Base-by-base conservation (phyloP, 257 asterid genomes). In the Solanum chilense region DNA sequence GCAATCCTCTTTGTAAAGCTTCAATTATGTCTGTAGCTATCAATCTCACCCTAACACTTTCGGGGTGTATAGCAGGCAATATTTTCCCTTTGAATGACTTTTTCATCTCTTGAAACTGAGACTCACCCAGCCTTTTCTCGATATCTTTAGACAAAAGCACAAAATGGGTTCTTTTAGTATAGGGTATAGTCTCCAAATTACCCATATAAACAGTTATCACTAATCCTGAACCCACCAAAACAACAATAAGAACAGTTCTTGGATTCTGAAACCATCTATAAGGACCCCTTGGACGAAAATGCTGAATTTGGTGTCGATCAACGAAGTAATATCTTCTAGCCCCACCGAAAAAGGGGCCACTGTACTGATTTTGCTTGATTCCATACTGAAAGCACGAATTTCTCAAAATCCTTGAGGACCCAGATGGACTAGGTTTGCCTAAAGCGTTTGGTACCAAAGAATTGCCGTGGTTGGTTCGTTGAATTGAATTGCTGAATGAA, bases 21-120 rank as follows among this genome's bases (percentile, higher is more conserved):
- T 89, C 94, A 35, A 97, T 95, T 88, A 96, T 90, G 3, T 95
- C 96, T 80, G 90, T 89, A 18, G 99, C 91, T 69, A 97, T 93
- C 68, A 90, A 70, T 64, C 94, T 95, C 69, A 97, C 92, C 91
- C 99, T 90, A 64, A 96, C 94, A 86, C 97, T 95, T 58, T 94
- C 97, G 1, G 99, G 99, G 87, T 97, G 99, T 49, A 97, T 93
- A 4, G 99, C 92, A 21, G 99, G 99, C 83, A 97, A 88, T 12
- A 97, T 92, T 78, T 91, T 96, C 86, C 98, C 99, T 47, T 90
- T 94, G 89, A 82, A 97, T 83, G 89, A 56, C 9, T 15, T 70
- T 86, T 91, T 94, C n/a, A 96, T 0, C 84, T 93, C 86, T 87
- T 90, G 88, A 82, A 97, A 97, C 83, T 94, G 90, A 25, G 23